Conservation (phyloP, 78 protist species). For the Dictyostelium citrinum region DNA sequence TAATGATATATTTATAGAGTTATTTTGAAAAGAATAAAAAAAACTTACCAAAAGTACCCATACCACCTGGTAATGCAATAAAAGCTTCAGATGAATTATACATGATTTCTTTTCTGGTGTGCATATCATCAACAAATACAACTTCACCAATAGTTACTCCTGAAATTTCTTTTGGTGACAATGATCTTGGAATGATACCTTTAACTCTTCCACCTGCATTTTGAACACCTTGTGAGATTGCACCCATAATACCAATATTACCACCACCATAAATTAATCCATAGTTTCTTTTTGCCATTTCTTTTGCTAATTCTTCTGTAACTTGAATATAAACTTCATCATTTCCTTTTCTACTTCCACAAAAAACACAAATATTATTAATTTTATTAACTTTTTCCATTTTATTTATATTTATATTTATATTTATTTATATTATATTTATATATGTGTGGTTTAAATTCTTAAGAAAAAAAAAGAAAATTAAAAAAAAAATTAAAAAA, state of each 20-base stretch:
- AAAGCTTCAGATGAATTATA: conserved; percentile 68
- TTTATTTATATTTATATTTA: background rate
- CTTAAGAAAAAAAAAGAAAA: background rate
- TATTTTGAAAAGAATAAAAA: no score
- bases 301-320: conserved; percentile 12
- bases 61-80: conserved; percentile 83
- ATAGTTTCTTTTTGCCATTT: conserved; percentile 18
- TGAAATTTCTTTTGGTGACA: conserved; percentile 70
- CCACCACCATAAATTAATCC: conserved; percentile 82
- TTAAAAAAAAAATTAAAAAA: no score
- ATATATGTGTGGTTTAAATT: background rate
- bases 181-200: conserved; percentile 70
- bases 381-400: background rate
- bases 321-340: background rate
- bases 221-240: conserved; percentile 37
- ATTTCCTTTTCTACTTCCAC: conserved; percentile 53
- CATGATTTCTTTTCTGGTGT: conserved; percentile 71
- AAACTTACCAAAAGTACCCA: conserved; percentile 77
- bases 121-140: conserved; percentile 51
- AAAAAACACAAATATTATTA: conserved; percentile 58
- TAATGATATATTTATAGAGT: no score
- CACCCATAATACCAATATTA: conserved; percentile 74
- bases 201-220: conserved; percentile 55
- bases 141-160: conserved; percentile 60
- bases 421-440: background rate